Evolutionary conservation across 768 basidiomycete genomes (phyloP).

Genomic region (Botryobasidium botryosum): DNA sequence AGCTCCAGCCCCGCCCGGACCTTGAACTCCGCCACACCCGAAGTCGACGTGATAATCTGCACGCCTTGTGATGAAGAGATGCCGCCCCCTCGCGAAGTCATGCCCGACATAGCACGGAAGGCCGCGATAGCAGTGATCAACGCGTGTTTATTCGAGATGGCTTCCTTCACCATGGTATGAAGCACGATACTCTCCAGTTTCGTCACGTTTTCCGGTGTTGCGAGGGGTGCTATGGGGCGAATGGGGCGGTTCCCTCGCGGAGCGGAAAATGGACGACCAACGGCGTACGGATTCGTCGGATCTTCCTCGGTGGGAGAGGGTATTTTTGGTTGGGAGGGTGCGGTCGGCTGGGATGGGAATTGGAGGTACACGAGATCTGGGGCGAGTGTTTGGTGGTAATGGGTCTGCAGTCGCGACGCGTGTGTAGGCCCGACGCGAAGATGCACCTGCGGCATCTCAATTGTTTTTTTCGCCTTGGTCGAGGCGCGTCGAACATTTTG

Average conservation of each 20-base stretch:
- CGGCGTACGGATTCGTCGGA: slow-evolving; percentile 63
- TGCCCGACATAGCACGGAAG: slow-evolving; percentile 72
- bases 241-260: slow-evolving; percentile 46
- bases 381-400: slow-evolving; percentile 68
- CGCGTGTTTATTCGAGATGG: slow-evolving; percentile 46
- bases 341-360: slow-evolving; percentile 31
- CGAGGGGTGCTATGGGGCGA: slow-evolving; percentile 34
- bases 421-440: slow-evolving; percentile 23
- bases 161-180: slow-evolving; percentile 74
- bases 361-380: slow-evolving; percentile 92
- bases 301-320: too few species aligned
- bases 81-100: slow-evolving; percentile 58
- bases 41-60: slow-evolving; percentile 30
- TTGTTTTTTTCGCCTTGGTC: slow-evolving; percentile 6
- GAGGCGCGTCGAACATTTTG: not conserved
- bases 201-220: slow-evolving; percentile 52
- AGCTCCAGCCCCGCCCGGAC: slow-evolving; percentile 65
- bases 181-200: slow-evolving; percentile 70
- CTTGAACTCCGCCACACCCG: slow-evolving; percentile 30
- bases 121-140: slow-evolving; percentile 80
- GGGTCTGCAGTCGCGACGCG: slow-evolving; percentile 51
- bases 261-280: slow-evolving; percentile 57
- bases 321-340: slow-evolving; percentile 27
- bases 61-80: slow-evolving; percentile 55
- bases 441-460: slow-evolving; percentile 11